A percentile compares a stretch with the other conserved stretches of the same genome.
Conservation (phyloP, 176 grass and related monocot genomes). For the Thalia dealbata region DNA sequence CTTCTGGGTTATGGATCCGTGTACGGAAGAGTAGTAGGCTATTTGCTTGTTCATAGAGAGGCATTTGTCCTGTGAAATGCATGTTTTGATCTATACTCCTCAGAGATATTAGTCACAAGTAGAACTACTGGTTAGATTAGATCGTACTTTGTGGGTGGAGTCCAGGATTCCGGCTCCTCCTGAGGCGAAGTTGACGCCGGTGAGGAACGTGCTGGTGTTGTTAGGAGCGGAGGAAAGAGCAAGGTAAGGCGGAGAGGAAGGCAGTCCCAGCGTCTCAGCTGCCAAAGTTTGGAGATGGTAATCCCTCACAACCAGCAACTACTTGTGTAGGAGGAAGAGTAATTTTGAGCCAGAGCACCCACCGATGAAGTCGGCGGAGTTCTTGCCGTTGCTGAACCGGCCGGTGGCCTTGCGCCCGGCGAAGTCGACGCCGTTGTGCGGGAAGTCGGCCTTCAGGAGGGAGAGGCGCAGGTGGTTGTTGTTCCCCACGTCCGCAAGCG, state of each 20-base stretch:
- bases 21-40: slow-evolving; percentile 39
- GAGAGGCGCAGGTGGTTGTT: slow-evolving; percentile 54
- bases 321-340: too few relatives aligned
- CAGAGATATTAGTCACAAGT: too few relatives aligned
- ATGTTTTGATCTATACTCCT: too few relatives aligned
- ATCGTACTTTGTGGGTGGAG: slow-evolving; percentile 44
- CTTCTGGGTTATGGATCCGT: slow-evolving; percentile 34
- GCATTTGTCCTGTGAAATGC: slow-evolving; percentile 37
- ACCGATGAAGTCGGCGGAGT: slow-evolving; percentile 71
- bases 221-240: slow-evolving; percentile 32
- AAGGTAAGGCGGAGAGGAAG: slow-evolving; percentile 51
- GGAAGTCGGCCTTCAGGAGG: slow-evolving; percentile 68
- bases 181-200: slow-evolving; percentile 78
- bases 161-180: slow-evolving; percentile 60
- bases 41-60: slow-evolving; percentile 64
- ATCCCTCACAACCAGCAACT: too few relatives aligned
- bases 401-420: slow-evolving; percentile 53
- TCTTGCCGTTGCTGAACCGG: slow-evolving; percentile 84
- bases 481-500: slow-evolving; percentile 78
- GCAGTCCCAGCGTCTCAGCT: slow-evolving; percentile 54
- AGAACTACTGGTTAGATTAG: not conserved
- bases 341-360: not conserved
- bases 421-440: slow-evolving; percentile 86
- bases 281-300: not conserved
- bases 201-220: slow-evolving; percentile 34